Evolutionary conservation across 2,329 filamentous ascomycete species (phyloP), one percentile per base, ranked within the genome.

Genomic region (Scytalidium lignicola): DNA sequence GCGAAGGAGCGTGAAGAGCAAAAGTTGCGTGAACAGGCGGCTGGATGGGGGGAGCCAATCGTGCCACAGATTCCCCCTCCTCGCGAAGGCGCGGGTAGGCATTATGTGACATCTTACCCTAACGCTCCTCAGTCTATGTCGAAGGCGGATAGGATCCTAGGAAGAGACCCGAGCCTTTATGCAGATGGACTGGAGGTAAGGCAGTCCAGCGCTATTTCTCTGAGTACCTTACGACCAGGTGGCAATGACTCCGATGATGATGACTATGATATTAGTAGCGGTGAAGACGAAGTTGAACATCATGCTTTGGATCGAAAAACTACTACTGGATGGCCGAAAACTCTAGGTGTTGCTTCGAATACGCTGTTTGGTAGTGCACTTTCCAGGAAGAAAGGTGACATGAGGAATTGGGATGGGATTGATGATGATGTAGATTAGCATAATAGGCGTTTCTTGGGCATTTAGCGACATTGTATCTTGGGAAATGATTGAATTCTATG

Each of bases 21-120:
- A 62, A 74, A 77, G 44, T 72, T 75, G 51, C 72, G 85, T 48
- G 86, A 90, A 65, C 70, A 78, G 17, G 78, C 74, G 22, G 84
- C 85, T 13, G 85, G 85, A 28, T 88, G 85, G 84, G 85, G 85
- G 28, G 50, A 52, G 18, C 55, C 56, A 15, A 41, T 49, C n/a
- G 39, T 55, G 17, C 52, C 53, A 23, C 32, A 45, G 15, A 7
- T 54, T 13, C 32, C 15, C n/a, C 53, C 56, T 22, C 45, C 46
- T 5, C 49, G 40, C 18, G 23, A 55, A 12, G 62, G 61, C 39
- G 62, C 60, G 23, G 61, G 52, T 10, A 55, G 60, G 51, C 61
- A 64, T 54, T 64, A 64, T 48, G 55, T 60, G 17, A 51, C 28
- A 23, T 45, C 58, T 3, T 56, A 57, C 48, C 55, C 61, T 3